Base-by-base conservation (phyloP, 1,284 basidiomycete species). In the Ceratobasidium sp. region DNA sequence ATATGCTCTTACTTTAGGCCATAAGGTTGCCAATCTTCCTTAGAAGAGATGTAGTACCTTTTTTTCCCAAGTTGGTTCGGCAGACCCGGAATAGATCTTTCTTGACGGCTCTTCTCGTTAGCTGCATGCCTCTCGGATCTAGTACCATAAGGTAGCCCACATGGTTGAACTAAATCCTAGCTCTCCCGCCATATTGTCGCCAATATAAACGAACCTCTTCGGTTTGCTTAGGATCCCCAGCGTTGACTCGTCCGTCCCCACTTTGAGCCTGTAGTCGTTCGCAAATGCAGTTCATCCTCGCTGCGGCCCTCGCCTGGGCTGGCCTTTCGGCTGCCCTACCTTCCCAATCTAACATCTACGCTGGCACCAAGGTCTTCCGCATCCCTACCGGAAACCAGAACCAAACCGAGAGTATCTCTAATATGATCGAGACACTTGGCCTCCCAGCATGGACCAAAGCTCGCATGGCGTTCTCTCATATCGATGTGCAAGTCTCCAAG, bases 371-470 rank as follows among this genome's bases (percentile, higher is more conserved):
- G 17, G 70, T 74, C 26, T 74, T 48, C 28, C 70, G 70, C 12
- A 52, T 74, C 38, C 70, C 70, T 2, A 74, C 70, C n/a, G 70
- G 70, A 3, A 74, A 74, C 38, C 70, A 74, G 26, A 64, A 64
- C 6, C 70, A 74, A 28, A 74, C 70, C 40, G 59, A 61, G 23
- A 44, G 20, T 3, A 74, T 74, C 44, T 61, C 54, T 1, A 62
- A n/a, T 17, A 23, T 74, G 70, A 74, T 74, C 26, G 59, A 50
- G 1, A 50, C 70, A 17, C 59, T 74, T 42, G 59, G 46, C 15
- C 28, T 74, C 26, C 70, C 70, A 33, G 46, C 70, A 12, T 74
- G 70, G 70, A 74, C 57, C 1, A 61, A 42, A 2, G 56, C 70
- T n/a, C 57, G 57, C 1, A 40, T 64, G 13, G 57, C 70, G 20